Evolutionary conservation across 1,139 yeast genomes (phyloP).

Genomic region (Blastobotrys illinoisensis): DNA sequence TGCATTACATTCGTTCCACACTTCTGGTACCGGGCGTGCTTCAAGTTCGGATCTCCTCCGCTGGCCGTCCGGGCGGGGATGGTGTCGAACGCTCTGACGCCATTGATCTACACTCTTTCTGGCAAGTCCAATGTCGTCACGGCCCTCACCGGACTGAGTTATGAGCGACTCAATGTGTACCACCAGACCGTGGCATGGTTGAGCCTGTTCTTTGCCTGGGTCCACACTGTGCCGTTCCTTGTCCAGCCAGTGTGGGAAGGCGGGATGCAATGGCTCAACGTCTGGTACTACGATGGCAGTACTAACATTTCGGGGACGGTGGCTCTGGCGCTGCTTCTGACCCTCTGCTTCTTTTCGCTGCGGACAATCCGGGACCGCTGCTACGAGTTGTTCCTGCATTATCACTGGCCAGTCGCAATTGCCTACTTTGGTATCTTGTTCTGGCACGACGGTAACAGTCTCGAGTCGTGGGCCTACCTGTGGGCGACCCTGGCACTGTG

Average conservation of each 20-base stretch:
- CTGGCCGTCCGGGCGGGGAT: conserved; percentile 56
- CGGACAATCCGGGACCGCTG: conserved; percentile 39
- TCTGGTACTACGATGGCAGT: conserved; percentile 14
- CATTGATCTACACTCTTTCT: conserved; percentile 52
- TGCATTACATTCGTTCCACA: conserved; percentile 48
- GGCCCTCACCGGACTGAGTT: conserved; percentile 55
- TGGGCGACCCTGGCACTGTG: conserved; percentile 55
- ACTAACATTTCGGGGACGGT: conserved; percentile 32
- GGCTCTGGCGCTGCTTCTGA: conserved; percentile 43
- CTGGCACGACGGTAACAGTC: conserved; percentile 43
- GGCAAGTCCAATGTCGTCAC: conserved; percentile 60
- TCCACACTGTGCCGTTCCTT: conserved; percentile 53
- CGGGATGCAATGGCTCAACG: conserved; percentile 31
- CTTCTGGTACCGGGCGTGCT: conserved; percentile 51
- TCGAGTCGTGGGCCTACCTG: conserved; percentile 45
- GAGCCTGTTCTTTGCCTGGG: conserved; percentile 44
- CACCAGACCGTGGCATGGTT: conserved; percentile 56
- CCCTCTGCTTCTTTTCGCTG: conserved; percentile 46
- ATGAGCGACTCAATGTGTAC: conserved; percentile 51
- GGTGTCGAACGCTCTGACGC: conserved; percentile 48
- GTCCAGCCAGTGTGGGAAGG: conserved; percentile 47
- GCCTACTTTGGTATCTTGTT: conserved; percentile 49
- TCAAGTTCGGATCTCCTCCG: conserved; percentile 64
- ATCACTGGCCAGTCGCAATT: conserved; percentile 56
- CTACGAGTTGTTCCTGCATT: conserved; percentile 51